Evolutionary conservation across 805 yeast species (phyloP), one percentile per base, ranked within the genome.

Genomic region (Wickerhamiella azyma): DNA sequence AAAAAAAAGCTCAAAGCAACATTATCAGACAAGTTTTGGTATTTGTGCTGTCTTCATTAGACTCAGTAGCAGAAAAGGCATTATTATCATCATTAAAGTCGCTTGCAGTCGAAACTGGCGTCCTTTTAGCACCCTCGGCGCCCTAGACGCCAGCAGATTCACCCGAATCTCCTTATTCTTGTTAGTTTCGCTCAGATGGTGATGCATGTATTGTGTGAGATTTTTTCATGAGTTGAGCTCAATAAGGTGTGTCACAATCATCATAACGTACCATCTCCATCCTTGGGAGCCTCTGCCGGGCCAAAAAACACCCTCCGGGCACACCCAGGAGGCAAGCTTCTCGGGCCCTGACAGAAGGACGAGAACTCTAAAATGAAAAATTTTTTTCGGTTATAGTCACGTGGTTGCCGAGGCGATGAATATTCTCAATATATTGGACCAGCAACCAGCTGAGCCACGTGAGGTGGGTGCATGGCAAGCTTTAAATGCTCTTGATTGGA

Each of bases 61-160:
- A 52, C 52, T 56, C 59, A 56, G 59, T 55, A 56, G 59, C 59
- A 56, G 59, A 56, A 55, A 59, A 55, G 59, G 55, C 47, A 43
- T 37, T 26, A 47, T 48, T 50, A 48, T 55, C 59, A 56, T 56
- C 59, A 55, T 48, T 10, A 50, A 21, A 21, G 24, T 21, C 7
- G 24, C 24, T 21, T 21, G 24, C 24, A 21, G 24, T 21, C 24
- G 24, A 21, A 21, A 21, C 24, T 7, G 24, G 24, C 24, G 24
- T 21, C 24, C 24, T 21, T 42, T 37, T 45, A 37, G 24, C 33
- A 7, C 39, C 21, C 21, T 24, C 32, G 16, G 24, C 16, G 17
- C 16, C 9, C 33, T 9, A 38, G 41, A n/a, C 41, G 16, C 41
- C 13, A 18, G 16, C 24, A 32, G 46, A 35, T 37, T 28, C 46